These are phyloP conservation scores for Neurospora cerealis DNA, from an alignment of 495 filamentous ascomycete genomes.

Conservation along the genomic window DNA sequence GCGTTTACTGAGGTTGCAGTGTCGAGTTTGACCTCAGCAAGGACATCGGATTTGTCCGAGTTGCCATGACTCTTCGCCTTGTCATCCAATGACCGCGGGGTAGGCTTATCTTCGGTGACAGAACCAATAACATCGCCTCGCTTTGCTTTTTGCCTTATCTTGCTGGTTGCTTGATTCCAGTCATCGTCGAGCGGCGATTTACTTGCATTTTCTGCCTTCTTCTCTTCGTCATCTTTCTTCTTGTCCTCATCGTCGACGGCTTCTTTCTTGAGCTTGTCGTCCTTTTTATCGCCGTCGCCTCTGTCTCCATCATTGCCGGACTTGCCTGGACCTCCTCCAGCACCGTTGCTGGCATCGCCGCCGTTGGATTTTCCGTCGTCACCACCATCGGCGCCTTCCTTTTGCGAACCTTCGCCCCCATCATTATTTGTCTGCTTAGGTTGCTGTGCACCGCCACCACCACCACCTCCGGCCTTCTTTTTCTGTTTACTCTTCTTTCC, in stretches of 20 bases:
- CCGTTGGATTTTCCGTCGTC: constrained; percentile 16
- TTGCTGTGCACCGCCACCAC: constrained; percentile 8
- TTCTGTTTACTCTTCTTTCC: constrained; percentile 29
- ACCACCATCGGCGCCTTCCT: constrained; percentile 25
- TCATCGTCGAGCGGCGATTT: constrained; percentile 14
- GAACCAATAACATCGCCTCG: not conserved
- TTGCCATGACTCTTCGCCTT: constrained; percentile 3
- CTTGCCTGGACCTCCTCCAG: constrained; percentile 5
- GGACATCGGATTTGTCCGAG: constrained; percentile 24
- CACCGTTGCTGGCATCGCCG: constrained; percentile 11
- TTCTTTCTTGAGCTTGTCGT: constrained; percentile 23
- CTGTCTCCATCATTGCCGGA: constrained; percentile 20
- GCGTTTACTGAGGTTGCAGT: constrained; percentile 30
- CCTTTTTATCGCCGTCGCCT: constrained; percentile 16
- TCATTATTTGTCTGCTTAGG: constrained; percentile 7
- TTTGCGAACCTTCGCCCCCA: constrained; percentile 34
- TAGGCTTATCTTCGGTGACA: not conserved
- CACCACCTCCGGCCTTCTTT: constrained; percentile 5
- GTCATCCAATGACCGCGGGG: not conserved
- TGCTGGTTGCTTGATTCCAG: not conserved
- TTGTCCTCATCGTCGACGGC: constrained; percentile 22
- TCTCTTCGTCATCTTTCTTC: constrained; percentile 9
- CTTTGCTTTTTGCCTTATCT: not conserved
- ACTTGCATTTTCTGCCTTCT: constrained; percentile 16
- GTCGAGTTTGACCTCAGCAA: constrained; percentile 42